Percentiles rank a stretch among this genome's conserved stretches.
Evolutionary conservation across 352 stramenopile species (phyloP).

Genomic region (Globisporangium canariense): DNA sequence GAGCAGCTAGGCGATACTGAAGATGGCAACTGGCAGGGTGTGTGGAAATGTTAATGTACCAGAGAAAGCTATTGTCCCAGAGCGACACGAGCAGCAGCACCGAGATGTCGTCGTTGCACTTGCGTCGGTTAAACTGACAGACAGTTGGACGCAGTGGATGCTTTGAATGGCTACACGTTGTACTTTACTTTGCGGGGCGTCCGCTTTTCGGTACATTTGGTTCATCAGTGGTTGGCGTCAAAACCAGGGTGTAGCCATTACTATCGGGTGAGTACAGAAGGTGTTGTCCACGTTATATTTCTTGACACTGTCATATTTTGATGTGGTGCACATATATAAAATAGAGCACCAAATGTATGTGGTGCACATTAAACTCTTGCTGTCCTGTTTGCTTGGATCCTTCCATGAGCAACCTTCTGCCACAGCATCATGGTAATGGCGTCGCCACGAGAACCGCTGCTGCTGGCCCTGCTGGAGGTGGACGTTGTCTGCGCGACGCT

Average conservation of each 20-base stretch:
- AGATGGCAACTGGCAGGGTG: not conserved
- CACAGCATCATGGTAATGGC: not conserved
- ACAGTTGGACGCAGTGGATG: no score
- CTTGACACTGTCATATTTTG: not conserved
- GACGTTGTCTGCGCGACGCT: not conserved
- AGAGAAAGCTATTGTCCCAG: constrained; percentile 10
- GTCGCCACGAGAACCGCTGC: not conserved
- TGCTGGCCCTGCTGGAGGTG: constrained; percentile 4
- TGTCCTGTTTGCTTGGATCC: not conserved
- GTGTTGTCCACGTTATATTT: not conserved
- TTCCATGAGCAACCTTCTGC: not conserved
- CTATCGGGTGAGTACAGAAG: not conserved
- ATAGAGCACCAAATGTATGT: not conserved
- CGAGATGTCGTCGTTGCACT: constrained; percentile 7
- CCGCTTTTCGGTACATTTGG: no score
- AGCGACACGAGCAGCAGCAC: constrained; percentile 14
- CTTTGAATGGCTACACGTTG: no score
- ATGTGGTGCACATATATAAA: not conserved
- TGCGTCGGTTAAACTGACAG: not conserved
- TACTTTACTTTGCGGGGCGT: no score
- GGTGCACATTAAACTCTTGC: not conserved
- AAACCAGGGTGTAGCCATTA: not conserved
- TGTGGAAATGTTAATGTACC: not conserved
- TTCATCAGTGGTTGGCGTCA: not conserved
- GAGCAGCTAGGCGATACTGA: not conserved